Base-by-base conservation (phyloP, 2,329 filamentous ascomycete species). In the Trichothecium sympodiale region DNA sequence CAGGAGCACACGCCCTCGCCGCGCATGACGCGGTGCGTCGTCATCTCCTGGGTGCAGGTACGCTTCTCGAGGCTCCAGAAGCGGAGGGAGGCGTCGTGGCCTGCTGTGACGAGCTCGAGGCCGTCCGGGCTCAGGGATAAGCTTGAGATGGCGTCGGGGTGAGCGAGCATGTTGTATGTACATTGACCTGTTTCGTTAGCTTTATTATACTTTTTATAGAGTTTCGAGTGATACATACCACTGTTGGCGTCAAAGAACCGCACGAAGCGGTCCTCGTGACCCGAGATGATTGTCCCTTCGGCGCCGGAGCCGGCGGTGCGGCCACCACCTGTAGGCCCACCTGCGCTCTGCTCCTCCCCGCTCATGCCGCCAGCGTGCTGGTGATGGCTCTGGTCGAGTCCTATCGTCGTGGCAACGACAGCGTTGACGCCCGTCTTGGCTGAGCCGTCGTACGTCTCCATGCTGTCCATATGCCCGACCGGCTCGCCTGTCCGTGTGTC, bases 181-280 rank as follows among this genome's bases (percentile, higher is more conserved):
- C 88, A 95, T 86, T 98, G 91, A 38, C 91, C 91, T 96, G 45
- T n/a, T n/a, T n/a, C n/a, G n/a, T n/a, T n/a, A n/a, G n/a, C n/a
- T n/a, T n/a, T n/a, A n/a, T n/a, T n/a, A n/a, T n/a, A n/a, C n/a
- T n/a, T n/a, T n/a, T 15, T 5, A 8, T 18, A 31, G 29, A 15
- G 29, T n/a, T 8, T 17, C 4, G 28, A 16, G 10, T 8, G 17
- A 25, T 29, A 75, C 84, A 61, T 81, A 96, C 91, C 91, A 62
- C 86, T 94, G 55, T 98, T 96, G 43, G 91, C 91, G 67, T 98
- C 91, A 57, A 94, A 98, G 69, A 98, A 94, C 46, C 89, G 74
- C 48, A 98, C 87, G 52, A 87, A 95, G 48, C 84, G 80, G 62
- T 98, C 91, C 64, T 98, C 91, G 54, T 98, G 89, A 44, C 91